phyloP scores from a whole-genome alignment of 139 green algal species.

The Bryopsis sp. region DNA sequence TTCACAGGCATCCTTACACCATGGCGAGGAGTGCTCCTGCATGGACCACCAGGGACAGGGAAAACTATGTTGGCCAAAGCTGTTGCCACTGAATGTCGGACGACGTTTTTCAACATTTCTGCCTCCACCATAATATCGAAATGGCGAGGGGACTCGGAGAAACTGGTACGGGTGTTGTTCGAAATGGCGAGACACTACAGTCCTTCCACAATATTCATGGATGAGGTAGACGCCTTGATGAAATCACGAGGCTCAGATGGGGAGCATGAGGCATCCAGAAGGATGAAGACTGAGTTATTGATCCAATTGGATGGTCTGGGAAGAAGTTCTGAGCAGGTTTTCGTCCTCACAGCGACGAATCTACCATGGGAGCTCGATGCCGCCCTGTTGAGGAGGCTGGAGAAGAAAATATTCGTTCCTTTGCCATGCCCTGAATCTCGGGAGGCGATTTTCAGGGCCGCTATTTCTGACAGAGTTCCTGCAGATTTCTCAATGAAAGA shows the following conservation, averaged over 20 bases:
- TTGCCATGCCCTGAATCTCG: slow-evolving; percentile 29
- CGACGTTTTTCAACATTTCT: slow-evolving; percentile 44
- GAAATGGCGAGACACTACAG: slow-evolving; percentile 48
- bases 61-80: slow-evolving; percentile 10
- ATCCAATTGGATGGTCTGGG: slow-evolving; percentile 28
- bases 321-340: slow-evolving; percentile 29
- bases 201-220: slow-evolving; percentile 77
- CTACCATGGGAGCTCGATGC: slow-evolving; percentile 76
- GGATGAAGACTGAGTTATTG: slow-evolving; percentile 72
- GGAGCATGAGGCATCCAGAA: slow-evolving; percentile 62
- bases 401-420: slow-evolving; percentile 80
- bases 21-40: slow-evolving; percentile 86
- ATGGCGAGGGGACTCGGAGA: slow-evolving; percentile 67
- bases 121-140: slow-evolving; percentile 70
- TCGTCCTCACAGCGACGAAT: slow-evolving; percentile 77
- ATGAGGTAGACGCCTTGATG: slow-evolving; percentile 74
- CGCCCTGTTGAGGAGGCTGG: slow-evolving; percentile 54
- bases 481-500: not conserved
- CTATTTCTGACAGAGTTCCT: not conserved
- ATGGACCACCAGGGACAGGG: slow-evolving; percentile 59
- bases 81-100: not conserved
- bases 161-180: slow-evolving; percentile 74
- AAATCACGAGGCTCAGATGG: slow-evolving; percentile 23
- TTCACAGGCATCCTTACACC: slow-evolving; percentile 62
- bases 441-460: not conserved